Evolutionary conservation across 495 filamentous ascomycete genomes (phyloP), one percentile per base, ranked within the genome.

Genomic region (Xanthoparmelia taractica): DNA sequence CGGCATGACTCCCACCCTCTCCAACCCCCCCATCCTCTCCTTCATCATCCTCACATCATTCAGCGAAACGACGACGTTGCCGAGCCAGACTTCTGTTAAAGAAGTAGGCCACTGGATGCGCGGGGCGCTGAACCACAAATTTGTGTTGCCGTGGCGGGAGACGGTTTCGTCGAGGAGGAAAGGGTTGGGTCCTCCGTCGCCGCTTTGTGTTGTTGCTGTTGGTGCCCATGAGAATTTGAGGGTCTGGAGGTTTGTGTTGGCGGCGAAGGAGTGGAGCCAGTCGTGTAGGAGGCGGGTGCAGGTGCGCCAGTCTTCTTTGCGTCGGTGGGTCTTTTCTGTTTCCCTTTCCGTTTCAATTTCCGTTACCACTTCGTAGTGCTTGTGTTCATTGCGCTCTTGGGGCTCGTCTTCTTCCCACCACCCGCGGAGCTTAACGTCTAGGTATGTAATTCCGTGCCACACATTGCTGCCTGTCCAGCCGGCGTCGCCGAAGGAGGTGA

Each of bases 231-330:
- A 55, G 33, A 68, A 68, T 2, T 29, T 29, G 31, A 66, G 34
- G 7, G 36, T 25, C 8, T 59, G 17, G 8, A 68, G 25, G 6
- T 17, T n/a, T 8, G 25, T 45, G 23, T 25, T 29, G 25, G 40
- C 45, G 4, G 64, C 57, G 33, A 69, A 66, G 2, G 33, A 38
- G 20, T 41, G 25, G 41, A 66, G 59, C 47, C 54, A 66, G 31
- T 66, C 60, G 57, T 66, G 67, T 10, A 69, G 60, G 6, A 64
- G 40, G n/a, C 61, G 56, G 52, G 66, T 20, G 34, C 52, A 43
- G 1, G 56, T 62, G n/a, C 63, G 63, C 27, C 63, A 31, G 1
- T 37, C 38, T 47, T 65, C 56, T n/a, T 50, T 40, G 20, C 20
- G 20, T 45, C 41, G 5, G 2, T 17, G 0, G 7, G 41, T 6